Base-by-base conservation (phyloP, 306 rosid genomes). In the Fragaria vesca region DNA sequence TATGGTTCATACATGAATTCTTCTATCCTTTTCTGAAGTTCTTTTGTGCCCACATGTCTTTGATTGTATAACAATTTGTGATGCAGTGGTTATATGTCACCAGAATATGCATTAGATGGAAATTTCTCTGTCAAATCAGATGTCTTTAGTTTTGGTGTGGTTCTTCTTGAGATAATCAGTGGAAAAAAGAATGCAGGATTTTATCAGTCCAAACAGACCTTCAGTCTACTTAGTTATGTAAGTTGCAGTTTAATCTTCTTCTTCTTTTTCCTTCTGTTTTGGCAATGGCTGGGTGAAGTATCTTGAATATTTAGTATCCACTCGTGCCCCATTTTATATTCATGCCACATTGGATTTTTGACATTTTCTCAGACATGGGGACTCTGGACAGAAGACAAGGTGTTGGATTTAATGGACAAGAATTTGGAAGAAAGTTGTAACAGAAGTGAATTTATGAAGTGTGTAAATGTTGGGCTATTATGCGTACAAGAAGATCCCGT, bases 131-230 rank as follows among this genome's bases (percentile, higher is more conserved):
- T 77, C 8, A 90, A 90, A 54, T 87, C 86, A 0, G 93, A 88
- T 13, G 87, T 84, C 9, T 88, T 83, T 70, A 87, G 96, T 55
- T 90, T 87, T 28, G 93, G 96, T 0, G 86, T 88, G 20, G 86
- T 90, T 8, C 32, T 90, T 1, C 76, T 90, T 9, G 91, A 88
- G 79, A 82, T 90, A 67, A 66, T 90, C 1, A 80, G 93, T 0
- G 91, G 90, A 12, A 90, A 77, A 81, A 80, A 28, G 83, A 87
- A 87, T 69, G 81, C 89, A 0, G 86, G 89, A 66, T 86, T 87
- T 47, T 80, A 71, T 55, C 78, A 84, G 9, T 82, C 80, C 9
- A 63, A 84, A 7, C 66, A 74, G 71, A 74, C 67, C 47, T 45
- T 84, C 46, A 90, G 83, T 69, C 96, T 91, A 62, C 24, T 85